Evolutionary conservation across 352 stramenopile species (phyloP).

Genomic region (Globisporangium apiculatum): DNA sequence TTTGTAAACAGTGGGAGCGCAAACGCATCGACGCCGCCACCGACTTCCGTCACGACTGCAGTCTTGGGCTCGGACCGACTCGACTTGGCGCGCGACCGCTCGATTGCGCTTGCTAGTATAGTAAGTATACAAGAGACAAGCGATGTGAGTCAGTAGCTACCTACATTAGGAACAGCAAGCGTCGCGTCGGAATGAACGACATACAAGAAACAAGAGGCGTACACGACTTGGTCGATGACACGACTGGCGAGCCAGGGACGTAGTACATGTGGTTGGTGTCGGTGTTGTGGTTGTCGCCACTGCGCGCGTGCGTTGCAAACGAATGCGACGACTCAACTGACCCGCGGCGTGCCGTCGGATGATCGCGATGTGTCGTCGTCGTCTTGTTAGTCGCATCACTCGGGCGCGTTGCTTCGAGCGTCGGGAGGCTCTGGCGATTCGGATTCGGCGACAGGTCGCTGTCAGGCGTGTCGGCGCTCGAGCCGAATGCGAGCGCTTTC

Average conservation of each 20-base stretch:
- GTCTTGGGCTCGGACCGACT: slow-evolving; percentile 28
- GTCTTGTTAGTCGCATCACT: slow-evolving; percentile 3
- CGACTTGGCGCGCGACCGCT: slow-evolving; percentile 12
- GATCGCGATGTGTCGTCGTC: not conserved
- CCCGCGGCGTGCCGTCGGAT: not conserved
- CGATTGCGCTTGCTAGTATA: slow-evolving; percentile 5
- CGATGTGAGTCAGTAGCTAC: not conserved
- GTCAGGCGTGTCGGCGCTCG: too few relatives aligned
- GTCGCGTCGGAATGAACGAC: too few relatives aligned
- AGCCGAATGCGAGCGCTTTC: not conserved
- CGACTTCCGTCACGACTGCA: slow-evolving; percentile 57
- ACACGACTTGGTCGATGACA: slow-evolving; percentile 13
- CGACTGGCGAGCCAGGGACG: slow-evolving; percentile 19
- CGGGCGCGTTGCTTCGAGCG: slow-evolving; percentile 5
- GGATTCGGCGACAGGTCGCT: too few relatives aligned
- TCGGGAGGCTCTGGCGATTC: not conserved
- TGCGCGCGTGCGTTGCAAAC: too few relatives aligned
- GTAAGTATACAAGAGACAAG: not conserved
- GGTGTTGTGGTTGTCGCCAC: not conserved
- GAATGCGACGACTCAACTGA: slow-evolving; percentile 2
- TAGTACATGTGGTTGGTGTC: slow-evolving; percentile 23
- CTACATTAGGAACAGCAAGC: not conserved
- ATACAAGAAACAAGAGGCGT: not conserved
- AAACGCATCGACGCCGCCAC: slow-evolving; percentile 30
- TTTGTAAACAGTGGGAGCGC: slow-evolving; percentile 27